These are phyloP conservation scores for Boechera divaricarpa DNA, from an alignment of 345 rosid species.

Conservation along the genomic window DNA sequence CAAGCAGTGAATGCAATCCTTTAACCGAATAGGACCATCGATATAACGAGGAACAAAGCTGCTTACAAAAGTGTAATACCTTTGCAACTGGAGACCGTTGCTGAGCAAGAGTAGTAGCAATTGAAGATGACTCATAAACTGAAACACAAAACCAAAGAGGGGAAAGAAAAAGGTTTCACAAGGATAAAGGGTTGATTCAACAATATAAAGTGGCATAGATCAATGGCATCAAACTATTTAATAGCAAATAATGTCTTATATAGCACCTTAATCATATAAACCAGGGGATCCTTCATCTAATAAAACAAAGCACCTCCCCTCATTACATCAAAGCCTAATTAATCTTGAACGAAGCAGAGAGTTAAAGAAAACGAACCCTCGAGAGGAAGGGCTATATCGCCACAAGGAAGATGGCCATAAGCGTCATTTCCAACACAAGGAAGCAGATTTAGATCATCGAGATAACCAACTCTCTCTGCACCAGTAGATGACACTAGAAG, in stretches of 20 bases:
- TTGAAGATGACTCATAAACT: conserved; percentile 70
- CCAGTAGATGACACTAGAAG: conserved; percentile 70
- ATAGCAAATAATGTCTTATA: not conserved
- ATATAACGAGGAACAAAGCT: not conserved
- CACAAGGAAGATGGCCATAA: conserved; percentile 68
- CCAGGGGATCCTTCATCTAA: not conserved
- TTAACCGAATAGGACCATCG: not conserved
- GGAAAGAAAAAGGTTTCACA: not conserved
- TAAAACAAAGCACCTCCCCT: not conserved
- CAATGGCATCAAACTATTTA: not conserved
- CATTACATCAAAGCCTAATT: not conserved
- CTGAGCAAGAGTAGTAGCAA: conserved; percentile 60
- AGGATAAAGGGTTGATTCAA: conserved; percentile 1
- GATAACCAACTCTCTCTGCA: conserved; percentile 76
- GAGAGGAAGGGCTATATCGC: conserved; percentile 82
- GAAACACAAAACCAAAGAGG: not conserved
- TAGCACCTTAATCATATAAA: conserved; percentile 7
- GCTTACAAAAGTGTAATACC: conserved; percentile 50
- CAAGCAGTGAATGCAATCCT: not conserved
- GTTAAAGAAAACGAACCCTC: conserved; percentile 58
- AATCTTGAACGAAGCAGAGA: not conserved
- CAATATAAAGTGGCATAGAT: not conserved
- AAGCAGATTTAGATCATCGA: conserved; percentile 75
- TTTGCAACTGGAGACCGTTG: conserved; percentile 80
- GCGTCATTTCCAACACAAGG: conserved; percentile 95